Evolutionary conservation across 768 basidiomycete genomes (phyloP).

Genomic region (Clathrus columnatus): DNA sequence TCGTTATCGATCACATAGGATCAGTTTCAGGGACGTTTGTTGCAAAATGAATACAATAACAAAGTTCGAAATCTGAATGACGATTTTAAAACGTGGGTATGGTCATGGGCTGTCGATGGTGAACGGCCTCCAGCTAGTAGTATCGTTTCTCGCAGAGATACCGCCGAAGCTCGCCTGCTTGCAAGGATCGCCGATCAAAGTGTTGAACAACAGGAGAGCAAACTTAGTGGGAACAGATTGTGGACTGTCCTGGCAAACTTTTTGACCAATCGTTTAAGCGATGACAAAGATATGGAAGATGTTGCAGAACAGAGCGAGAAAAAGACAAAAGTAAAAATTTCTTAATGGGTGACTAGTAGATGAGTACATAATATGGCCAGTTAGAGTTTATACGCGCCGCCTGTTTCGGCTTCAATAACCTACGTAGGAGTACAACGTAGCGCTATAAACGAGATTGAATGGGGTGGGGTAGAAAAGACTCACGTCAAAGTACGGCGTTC

Average conservation of each 20-base stretch:
- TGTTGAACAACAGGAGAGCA: conserved; percentile 46
- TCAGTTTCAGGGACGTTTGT: conserved; percentile 33
- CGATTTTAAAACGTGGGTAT: conserved; percentile 52
- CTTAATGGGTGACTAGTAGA: not conserved
- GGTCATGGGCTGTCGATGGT: conserved; percentile 79
- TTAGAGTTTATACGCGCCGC: not conserved
- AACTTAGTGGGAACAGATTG: conserved; percentile 59
- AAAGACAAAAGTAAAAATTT: not conserved
- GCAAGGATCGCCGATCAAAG: conserved; percentile 67
- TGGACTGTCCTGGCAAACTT: conserved; percentile 63
- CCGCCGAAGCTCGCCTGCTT: conserved; percentile 63
- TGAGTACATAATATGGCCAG: not conserved
- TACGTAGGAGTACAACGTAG: not conserved
- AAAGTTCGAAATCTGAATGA: conserved; percentile 2
- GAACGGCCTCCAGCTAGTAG: conserved; percentile 89
- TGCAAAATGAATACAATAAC: conserved; percentile 22
- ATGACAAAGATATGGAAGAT: not conserved
- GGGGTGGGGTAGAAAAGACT: not conserved
- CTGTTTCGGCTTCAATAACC: not conserved
- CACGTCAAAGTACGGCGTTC: conserved; percentile 9
- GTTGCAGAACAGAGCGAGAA: not conserved
- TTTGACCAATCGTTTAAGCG: conserved; percentile 30
- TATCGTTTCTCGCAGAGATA: conserved; percentile 84
- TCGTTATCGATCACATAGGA: not conserved
- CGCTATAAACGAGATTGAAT: not conserved